Base-by-base conservation (phyloP, 768 basidiomycete species). In the Lactifluus subvellereus region DNA sequence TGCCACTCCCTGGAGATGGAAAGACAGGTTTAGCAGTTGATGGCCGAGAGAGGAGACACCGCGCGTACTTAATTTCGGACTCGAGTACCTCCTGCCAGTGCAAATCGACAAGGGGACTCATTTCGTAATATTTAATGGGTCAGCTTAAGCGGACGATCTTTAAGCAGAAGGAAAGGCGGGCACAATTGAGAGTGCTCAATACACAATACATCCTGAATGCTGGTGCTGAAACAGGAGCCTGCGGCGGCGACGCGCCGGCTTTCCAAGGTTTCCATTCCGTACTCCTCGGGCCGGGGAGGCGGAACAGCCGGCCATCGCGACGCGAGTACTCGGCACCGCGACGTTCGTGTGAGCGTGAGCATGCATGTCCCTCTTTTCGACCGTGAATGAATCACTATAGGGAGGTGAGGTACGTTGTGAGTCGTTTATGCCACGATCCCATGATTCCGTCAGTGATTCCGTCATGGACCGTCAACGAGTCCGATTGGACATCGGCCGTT, bases 1-100 rank as follows among this genome's bases (percentile, higher is more conserved):
- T 89, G 88, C 88, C 88, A 89, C 71, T 89, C 88, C 71, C 88
- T 88, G 68, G 9, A 42, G 40, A 33, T 4, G n/a, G 37, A 32
- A 27, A 51, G 10, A 40, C 27, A 33, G 16, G 40, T 14, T 52
- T 20, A 42, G 50, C 20, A 3, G 6, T 10, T 32, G 45, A 0
- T 47, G n/a, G 20, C 5, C 10, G n/a, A 50, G 10, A 10, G 43
- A 40, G 61, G 76, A 7, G n/a, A 20, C 45, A 3, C 45, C 20
- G 4, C 20, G 20, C 45, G 22, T 63, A 86, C 86, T 86, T 87
- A 70, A 89, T 78, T 66, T 89, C 87, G 4, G 75, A 71, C 6
- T 82, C 80, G 0, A 87, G 69, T 13, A 87, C 87, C 18, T 76
- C 74, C 64, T 83, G 76, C 4, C 88, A 71, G 67, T 87, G 76